Base-by-base conservation (phyloP, 2,329 filamentous ascomycete genomes). In the Colletotrichum aenigma region DNA sequence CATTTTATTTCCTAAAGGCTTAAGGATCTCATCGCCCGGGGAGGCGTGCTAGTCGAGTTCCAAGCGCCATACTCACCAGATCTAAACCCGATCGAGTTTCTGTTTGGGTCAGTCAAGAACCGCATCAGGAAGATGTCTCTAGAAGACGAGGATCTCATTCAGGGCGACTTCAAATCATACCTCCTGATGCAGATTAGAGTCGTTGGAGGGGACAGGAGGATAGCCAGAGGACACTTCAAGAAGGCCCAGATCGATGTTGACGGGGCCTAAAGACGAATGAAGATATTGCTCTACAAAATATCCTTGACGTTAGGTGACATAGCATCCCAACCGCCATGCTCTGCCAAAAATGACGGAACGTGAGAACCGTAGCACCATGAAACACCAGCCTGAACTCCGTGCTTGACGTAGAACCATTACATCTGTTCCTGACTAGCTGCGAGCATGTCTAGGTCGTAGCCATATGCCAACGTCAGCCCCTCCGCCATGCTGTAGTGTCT, bases 141-240 rank as follows among this genome's bases (percentile, higher is more conserved):
- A 21, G 64, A 78, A 71, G 71, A 79, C 58, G 70, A 70, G 58
- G 78, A 79, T 66, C 73, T 78, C 13, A 79, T 79, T 28, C 34
- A 77, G 28, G 76, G 72, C 55, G 76, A 79, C 66, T 79, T 79
- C 16, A 79, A 77, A 55, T 78, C 70, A 15, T 79, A 79, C 52
- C 26, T 79, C 8, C 66, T 65, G 52, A 79, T 79, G 74, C 70
- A 79, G 62, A 74, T 79, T 18, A 76, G 70, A 43, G 52, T 71
- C 21, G 62, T 79, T 15, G 72, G 74, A 28, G 52, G 38, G 48
- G 69, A 75, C 7, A 77, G 67, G 65, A 74, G 43, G 68, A 73
- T 78, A 58, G 76, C 76, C n/a, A 76, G 75, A 66, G 72, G 78
- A 6, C 76, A 78, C 43, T 78, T 78, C 34, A 70, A 66, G 32